Evolutionary conservation across 345 rosid genomes (phyloP).

Genomic region (Dimocarpus longan): DNA sequence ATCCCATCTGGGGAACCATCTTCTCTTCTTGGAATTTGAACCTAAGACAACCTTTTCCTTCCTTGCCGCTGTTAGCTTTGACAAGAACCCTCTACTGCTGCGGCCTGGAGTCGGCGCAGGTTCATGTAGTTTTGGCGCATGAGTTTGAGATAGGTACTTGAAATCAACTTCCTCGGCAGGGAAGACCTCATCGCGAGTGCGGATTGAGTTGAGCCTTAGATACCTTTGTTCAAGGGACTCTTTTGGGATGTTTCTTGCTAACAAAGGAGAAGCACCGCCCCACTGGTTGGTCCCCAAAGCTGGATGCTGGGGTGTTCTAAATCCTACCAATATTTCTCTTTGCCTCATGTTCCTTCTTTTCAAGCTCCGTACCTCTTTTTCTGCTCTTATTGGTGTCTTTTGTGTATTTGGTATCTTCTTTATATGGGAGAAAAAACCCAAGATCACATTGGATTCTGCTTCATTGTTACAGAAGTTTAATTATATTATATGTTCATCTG

Average conservation of each 20-base stretch:
- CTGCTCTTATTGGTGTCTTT: not conserved
- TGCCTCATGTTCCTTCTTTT: constrained; percentile 27
- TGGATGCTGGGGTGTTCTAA: constrained; percentile 63
- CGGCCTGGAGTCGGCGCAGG: constrained; percentile 24
- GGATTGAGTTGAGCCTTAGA: constrained; percentile 32
- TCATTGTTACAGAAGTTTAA: constrained; percentile 9
- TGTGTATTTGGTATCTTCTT: not conserved
- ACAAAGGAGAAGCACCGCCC: constrained; percentile 65
- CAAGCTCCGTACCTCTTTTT: not conserved
- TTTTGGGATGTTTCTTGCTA: constrained; percentile 54
- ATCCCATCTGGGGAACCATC: constrained; percentile 54
- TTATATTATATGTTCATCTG: not conserved
- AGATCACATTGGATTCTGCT: constrained; percentile 22
- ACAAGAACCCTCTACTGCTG: constrained; percentile 25
- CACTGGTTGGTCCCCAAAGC: constrained; percentile 54
- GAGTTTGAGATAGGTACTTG: constrained; percentile 10
- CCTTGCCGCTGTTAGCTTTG: constrained; percentile 17
- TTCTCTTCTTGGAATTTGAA: constrained; percentile 27
- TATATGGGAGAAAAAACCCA: constrained; percentile 22
- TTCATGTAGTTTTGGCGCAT: constrained; percentile 3
- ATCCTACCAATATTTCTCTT: constrained; percentile 30
- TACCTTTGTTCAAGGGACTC: constrained; percentile 60
- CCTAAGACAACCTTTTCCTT: constrained; percentile 31
- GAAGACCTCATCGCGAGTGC: constrained; percentile 43
- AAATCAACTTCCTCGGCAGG: constrained; percentile 1